These are phyloP conservation scores for Leccinum subgranulosum DNA, from an alignment of 768 basidiomycete genomes.

Conservation along the genomic window DNA sequence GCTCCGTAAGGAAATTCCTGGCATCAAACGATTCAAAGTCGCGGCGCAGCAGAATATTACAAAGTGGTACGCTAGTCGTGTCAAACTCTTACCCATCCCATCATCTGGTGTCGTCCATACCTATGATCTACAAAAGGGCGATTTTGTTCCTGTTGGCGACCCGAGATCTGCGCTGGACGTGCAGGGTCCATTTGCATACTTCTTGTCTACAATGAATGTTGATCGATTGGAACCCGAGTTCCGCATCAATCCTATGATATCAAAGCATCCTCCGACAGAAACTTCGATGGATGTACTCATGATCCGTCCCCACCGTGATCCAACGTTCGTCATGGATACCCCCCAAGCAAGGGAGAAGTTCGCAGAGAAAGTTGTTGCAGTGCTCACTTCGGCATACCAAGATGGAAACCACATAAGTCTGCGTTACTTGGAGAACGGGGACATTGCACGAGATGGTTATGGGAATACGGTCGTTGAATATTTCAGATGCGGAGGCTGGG, in stretches of 20 bases:
- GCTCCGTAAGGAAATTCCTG: conserved; percentile 66
- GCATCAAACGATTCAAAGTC: conserved; percentile 82
- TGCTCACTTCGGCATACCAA: conserved; percentile 70
- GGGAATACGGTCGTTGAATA: conserved; percentile 71
- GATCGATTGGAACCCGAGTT: conserved; percentile 85
- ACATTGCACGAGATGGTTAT: conserved; percentile 38
- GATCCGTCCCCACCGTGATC: conserved; percentile 68
- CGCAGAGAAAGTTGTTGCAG: conserved; percentile 48
- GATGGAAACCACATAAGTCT: conserved; percentile 69
- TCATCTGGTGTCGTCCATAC: conserved; percentile 44
- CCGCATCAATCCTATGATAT: conserved; percentile 65
- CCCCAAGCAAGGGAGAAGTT: conserved; percentile 46
- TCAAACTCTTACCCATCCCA: conserved; percentile 51
- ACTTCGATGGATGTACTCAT: conserved; percentile 70
- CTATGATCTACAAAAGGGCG: conserved; percentile 52
- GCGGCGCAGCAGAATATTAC: conserved; percentile 76
- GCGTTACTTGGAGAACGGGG: conserved; percentile 48
- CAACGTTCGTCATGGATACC: conserved; percentile 40
- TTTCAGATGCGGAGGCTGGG: conserved; percentile 74
- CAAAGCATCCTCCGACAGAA: conserved; percentile 40
- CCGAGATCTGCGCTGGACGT: conserved; percentile 43
- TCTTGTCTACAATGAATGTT: conserved; percentile 77
- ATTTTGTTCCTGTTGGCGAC: conserved; percentile 47
- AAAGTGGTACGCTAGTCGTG: conserved; percentile 64
- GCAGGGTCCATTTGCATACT: conserved; percentile 82